Evolutionary conservation across 805 yeast genomes (phyloP), one percentile per base, ranked within the genome.

Genomic region (Teunomyces tritomae): DNA sequence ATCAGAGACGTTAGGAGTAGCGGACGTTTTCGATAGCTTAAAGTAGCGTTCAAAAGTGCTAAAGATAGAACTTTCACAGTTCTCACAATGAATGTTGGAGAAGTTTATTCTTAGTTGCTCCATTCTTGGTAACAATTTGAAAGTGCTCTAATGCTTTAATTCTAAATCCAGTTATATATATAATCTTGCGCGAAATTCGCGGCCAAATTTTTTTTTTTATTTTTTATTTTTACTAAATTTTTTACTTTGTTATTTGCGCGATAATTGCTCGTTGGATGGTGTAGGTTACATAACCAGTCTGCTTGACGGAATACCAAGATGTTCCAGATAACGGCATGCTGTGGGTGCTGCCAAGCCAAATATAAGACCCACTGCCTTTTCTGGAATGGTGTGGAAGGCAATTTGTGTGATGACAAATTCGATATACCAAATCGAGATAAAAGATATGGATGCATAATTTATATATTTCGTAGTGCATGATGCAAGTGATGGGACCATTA

Each of bases 21-120:
- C 49, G 9, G 40, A 16, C n/a, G 24, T 45, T 32, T 13, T 36
- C 7, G 39, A 26, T 11, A 44, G 52, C 55, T 40, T 39, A 45
- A 62, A 61, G 26, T 56, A 44, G 10, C 57, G 47, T 3, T 62
- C 41, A 10, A 79, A 48, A 1, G 63, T 49, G 5, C 53, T 46
- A 13, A 54, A 52, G 16, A 82, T 67, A 9, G 71, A 59, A 3
- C 52, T 52, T 49, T 73, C 77, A 56, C 87, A 83, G 33, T 76
- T 77, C 2, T 64, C 66, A 56, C 87, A 83, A 57, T 82, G 87
- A 33, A 82, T 68, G 51, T 83, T 82, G 3, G 65, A 68, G 33
- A 81, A 53, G 16, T 47, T 48, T 17, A 61, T 30, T 17, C 45
- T 49, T 39, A 63, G 50, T 43, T 53, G 58, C 36, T 63, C 61